Evolutionary conservation across 805 yeast species (phyloP).

Genomic region (Spathaspora girioi): DNA sequence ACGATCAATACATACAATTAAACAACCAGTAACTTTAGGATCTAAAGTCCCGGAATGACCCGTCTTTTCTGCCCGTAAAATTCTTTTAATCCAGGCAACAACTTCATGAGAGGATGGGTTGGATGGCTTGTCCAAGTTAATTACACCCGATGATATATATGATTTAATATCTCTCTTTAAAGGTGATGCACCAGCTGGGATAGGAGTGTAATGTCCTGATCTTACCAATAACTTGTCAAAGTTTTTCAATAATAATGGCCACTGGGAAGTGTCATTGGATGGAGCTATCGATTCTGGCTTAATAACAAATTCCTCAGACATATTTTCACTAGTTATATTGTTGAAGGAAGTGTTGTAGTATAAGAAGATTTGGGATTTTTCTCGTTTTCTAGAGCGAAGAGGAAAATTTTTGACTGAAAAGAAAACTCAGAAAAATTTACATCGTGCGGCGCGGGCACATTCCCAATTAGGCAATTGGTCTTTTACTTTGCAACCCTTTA

Average conservation of each 20-base stretch:
- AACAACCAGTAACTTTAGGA: conserved; percentile 98
- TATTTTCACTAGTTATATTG: conserved; percentile 13
- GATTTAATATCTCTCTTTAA: conserved; percentile 88
- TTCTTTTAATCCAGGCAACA: conserved; percentile 98
- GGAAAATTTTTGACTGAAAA: conserved; percentile 6
- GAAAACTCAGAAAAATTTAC: conserved; percentile 8
- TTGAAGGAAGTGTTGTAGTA: not conserved
- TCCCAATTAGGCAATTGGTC: not conserved
- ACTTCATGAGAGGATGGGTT: conserved; percentile 99
- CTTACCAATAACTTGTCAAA: conserved; percentile 92
- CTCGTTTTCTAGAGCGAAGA: not conserved
- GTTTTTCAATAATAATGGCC: conserved; percentile 94
- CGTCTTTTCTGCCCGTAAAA: conserved; percentile 91
- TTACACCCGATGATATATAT: conserved; percentile 91
- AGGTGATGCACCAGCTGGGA: conserved; percentile 93
- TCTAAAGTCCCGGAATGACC: conserved; percentile 99
- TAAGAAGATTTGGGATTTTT: not conserved
- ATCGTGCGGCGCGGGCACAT: conserved; percentile 24
- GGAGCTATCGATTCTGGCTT: conserved; percentile 84
- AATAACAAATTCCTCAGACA: conserved; percentile 74
- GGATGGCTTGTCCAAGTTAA: conserved; percentile 95
- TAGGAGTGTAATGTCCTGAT: conserved; percentile 96
- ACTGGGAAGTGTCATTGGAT: conserved; percentile 81
- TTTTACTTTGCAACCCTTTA: not conserved
- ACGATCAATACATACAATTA: conserved; percentile 96